Percentiles rank a stretch among this genome's conserved stretches.
Conservation (phyloP, 2,329 filamentous ascomycete species). For the Diaporthe amygdali region DNA sequence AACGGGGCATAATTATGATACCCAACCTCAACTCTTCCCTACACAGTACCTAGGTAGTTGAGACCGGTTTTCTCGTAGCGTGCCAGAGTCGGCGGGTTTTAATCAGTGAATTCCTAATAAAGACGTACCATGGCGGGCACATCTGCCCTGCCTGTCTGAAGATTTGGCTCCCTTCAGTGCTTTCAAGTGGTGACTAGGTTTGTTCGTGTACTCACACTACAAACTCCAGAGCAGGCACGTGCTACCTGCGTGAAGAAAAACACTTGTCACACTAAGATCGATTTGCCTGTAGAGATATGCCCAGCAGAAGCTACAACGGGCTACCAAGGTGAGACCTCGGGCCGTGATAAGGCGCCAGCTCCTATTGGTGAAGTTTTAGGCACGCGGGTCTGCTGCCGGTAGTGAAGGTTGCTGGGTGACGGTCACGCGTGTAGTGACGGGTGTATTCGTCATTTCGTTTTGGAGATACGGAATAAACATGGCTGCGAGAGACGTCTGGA, state of each 20-base stretch:
- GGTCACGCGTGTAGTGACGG: not conserved
- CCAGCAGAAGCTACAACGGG: not conserved
- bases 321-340: not conserved
- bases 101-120: not conserved
- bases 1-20: not conserved
- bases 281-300: not conserved
- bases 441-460: not conserved
- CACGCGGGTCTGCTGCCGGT: not conserved
- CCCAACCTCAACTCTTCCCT: not conserved
- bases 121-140: not conserved
- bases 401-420: not conserved
- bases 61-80: not conserved
- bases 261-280: not conserved
- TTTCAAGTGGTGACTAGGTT: not conserved
- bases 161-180: not conserved
- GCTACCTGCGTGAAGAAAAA: not conserved
- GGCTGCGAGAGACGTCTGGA: not conserved
- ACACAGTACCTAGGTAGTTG: not conserved
- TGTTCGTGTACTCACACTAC: not conserved
- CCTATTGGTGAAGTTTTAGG: conserved; percentile 9
- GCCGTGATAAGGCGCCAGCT: not conserved
- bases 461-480: not conserved
- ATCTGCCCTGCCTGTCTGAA: not conserved
- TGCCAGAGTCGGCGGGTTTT: not conserved
- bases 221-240: not conserved